Base-by-base conservation (phyloP, 305 asterid genomes). In the Ajuga reptans region DNA sequence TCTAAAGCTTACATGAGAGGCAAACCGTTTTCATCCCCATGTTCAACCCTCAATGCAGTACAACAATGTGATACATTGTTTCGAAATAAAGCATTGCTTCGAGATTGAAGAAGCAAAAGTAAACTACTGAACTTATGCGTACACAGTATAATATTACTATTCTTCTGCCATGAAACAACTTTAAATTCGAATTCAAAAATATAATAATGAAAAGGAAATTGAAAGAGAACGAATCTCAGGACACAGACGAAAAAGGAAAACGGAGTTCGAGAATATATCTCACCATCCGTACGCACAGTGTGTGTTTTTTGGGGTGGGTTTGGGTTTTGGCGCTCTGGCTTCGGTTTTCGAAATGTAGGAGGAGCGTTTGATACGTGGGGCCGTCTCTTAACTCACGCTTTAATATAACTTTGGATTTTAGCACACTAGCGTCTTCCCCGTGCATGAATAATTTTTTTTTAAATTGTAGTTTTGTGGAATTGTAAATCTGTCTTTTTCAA, bases 311-410 rank as follows among this genome's bases (percentile, higher is more conserved):
- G n/a, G n/a, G n/a, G n/a, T n/a, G 11, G 14, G n/a, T 14, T 27
- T 42, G 34, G 42, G 74, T 75, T 87, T 89, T 89, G 86, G 92
- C 96, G 96, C 85, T 84, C 67, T 53, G 69, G 54, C 55, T 72
- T 77, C 50, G 62, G 73, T 62, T 77, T 87, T 89, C 84, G 86
- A 89, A 89, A 79, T 74, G 66, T 17, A 52, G 34, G 75, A 43
- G 83, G 80, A 81, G 82, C 79, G 82, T 75, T 71, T 29, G 9
- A 42, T 42, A 21, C 11, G 69, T 71, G 77, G 81, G 68, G 49
- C 59, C 49, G 4, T 11, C 14, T 3, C 5, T 31, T 2, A 57
- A 12, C 29, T 21, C 31, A 11, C 41, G 66, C 47, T 66, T 72
- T 42, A 4, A 8, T 31, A 58, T 12, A 14, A 43, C 4, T 18